Base-by-base conservation (phyloP, 75 land plant genomes). In the Cunninghamia lanceolata region DNA sequence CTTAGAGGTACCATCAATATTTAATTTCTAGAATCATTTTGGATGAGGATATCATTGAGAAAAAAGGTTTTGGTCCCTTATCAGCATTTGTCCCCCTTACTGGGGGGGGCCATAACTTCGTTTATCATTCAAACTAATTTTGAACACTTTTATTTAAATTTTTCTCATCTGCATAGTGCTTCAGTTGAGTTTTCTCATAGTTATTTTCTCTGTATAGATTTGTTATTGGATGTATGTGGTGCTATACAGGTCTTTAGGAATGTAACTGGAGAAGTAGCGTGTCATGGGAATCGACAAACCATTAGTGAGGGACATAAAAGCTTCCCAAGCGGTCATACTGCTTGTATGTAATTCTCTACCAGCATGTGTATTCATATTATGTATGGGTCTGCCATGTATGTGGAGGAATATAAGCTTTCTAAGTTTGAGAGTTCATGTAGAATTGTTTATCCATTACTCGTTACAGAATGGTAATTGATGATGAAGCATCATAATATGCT, bases 291-390 rank as follows among this genome's bases (percentile, higher is more conserved):
- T n/a, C 88, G 85, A 76, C 82, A 83, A 87, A 89, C 90, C 66
- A 94, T 95, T 34, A 92, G 89, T 86, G 99, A 98, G 90, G 99
- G 99, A 9, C 92, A 98, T 75, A 98, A 96, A 86, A 95, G 97
- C 75, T 98, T 98, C 54, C 94, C 95, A 47, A 94, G 93, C 82
- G 94, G 95, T 30, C 95, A 94, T 71, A 85, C 93, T 82, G 90
- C 94, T 85, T 91, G 93, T 94, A 86, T 39, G 84, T 78, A 89
- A 83, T 45, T 80, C 32, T 80, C 35, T 9, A 80, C 10, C 30
- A 43, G 32, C 13, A n/a, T 43, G 46, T 45, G 11, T 45, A 45
- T 42, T 45, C 25, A 43, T 80, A 80, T 80, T 28, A n/a, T 45
- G 82, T 80, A 45, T 11, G 1, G 45, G 50, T 80, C 10, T 45